Percentiles rank a stretch among this genome's conserved stretches.
Evolutionary conservation across 371 early-diverging fungal genomes (phyloP).

Genomic region (Mucor mucedo): DNA sequence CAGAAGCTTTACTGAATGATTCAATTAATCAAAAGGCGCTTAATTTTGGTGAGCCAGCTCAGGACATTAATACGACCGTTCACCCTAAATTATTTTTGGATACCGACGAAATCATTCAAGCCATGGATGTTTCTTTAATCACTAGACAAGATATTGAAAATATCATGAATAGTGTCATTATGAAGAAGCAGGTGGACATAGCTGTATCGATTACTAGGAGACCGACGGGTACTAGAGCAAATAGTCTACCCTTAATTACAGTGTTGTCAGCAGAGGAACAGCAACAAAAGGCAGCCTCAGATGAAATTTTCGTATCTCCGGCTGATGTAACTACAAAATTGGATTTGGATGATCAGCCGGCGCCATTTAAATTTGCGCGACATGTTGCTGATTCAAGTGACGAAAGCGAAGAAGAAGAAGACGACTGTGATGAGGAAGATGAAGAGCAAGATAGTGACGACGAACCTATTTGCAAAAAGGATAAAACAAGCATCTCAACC

Average conservation of each 20-base stretch:
- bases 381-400: conserved; percentile 56
- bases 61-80: conserved; percentile 8
- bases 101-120: conserved; percentile 30
- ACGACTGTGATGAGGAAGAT: conserved; percentile 33
- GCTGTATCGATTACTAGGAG: conserved; percentile 9
- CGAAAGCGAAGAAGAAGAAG: conserved; percentile 46
- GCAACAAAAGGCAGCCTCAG: not conserved
- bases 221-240: conserved; percentile 37
- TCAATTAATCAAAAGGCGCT: conserved; percentile 30
- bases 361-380: conserved; percentile 35
- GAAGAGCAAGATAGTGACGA: conserved; percentile 49
- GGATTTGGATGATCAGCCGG: conserved; percentile 7
- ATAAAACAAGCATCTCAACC: not conserved
- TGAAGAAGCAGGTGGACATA: conserved; percentile 9
- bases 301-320: not conserved
- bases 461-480: conserved; percentile 45
- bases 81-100: conserved; percentile 39
- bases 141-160: conserved; percentile 13
- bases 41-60: conserved; percentile 40
- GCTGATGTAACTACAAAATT: conserved; percentile 3
- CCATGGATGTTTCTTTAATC: conserved; percentile 25
- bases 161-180: conserved; percentile 14
- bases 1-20: conserved; percentile 33
- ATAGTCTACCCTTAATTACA: conserved; percentile 48
- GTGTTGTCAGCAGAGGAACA: conserved; percentile 28